A percentile compares a stretch with the other conserved stretches of the same genome.
phyloP scores from a whole-genome alignment of 129 eudicot species.

The Mikania micrantha region DNA sequence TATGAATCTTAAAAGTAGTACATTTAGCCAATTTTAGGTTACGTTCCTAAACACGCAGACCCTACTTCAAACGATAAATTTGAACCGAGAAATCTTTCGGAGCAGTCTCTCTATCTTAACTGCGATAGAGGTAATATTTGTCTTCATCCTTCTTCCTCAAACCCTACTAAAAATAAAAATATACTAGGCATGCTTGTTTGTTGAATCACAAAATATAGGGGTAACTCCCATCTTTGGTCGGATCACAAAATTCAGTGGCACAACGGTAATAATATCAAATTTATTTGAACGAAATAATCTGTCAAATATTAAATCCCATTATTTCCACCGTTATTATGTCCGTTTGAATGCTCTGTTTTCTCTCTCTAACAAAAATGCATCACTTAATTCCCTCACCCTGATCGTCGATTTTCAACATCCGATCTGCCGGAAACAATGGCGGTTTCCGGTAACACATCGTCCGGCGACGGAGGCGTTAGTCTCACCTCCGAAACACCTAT shows the following conservation, averaged over 20 bases:
- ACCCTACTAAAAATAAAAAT: too few species aligned
- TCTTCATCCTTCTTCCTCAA: too few species aligned
- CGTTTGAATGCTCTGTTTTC: slow-evolving; percentile 19
- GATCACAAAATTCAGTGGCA: not conserved
- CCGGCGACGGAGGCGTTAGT: slow-evolving; percentile 11
- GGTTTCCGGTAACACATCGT: slow-evolving; percentile 32
- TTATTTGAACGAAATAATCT: not conserved
- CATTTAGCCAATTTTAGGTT: too few species aligned
- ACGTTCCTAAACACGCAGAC: too few species aligned
- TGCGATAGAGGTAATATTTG: too few species aligned
- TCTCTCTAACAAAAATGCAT: slow-evolving; percentile 15
- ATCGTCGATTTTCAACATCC: not conserved
- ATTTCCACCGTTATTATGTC: slow-evolving; percentile 23
- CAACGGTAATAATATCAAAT: slow-evolving; percentile 15
- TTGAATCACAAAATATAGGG: too few species aligned
- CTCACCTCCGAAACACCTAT: slow-evolving; percentile 50
- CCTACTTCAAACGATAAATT: too few species aligned
- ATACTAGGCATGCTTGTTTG: too few species aligned
- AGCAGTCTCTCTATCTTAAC: too few species aligned
- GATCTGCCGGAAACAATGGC: slow-evolving; percentile 37
- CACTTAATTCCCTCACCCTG: not conserved
- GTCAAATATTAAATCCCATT: not conserved
- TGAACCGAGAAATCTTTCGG: too few species aligned
- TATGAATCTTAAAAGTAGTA: too few species aligned
- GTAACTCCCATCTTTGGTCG: not conserved